Evolutionary conservation across 352 stramenopile species (phyloP).

Genomic region (Phytophthora kernoviae): DNA sequence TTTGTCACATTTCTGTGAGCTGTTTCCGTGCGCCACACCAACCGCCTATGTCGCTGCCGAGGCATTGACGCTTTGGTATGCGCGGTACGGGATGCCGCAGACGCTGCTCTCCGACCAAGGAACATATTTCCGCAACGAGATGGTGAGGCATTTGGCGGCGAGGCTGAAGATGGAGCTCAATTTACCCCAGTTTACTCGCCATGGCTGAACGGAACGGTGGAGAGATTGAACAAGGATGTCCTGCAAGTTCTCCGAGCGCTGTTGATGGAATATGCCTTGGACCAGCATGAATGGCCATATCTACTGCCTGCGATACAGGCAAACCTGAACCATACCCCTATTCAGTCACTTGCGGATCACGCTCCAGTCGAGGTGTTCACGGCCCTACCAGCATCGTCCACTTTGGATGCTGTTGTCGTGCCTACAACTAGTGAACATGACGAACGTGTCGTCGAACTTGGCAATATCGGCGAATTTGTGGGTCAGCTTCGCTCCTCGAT

Average conservation of each 20-base stretch:
- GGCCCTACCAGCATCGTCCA: constrained; percentile 2
- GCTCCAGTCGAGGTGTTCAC: constrained; percentile 20
- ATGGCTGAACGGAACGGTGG: constrained; percentile 20
- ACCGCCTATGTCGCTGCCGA: constrained; percentile 9
- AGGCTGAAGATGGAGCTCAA: constrained; percentile 4
- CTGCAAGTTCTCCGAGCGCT: constrained; percentile 14
- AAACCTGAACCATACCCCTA: constrained; percentile 24
- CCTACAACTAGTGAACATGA: background rate
- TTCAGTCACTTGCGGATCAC: constrained; percentile 3
- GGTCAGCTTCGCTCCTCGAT: constrained; percentile 5
- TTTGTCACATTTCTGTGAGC: constrained; percentile 16
- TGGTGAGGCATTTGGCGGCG: constrained; percentile 6
- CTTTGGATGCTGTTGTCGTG: constrained; percentile 2
- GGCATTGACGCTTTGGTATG: constrained; percentile 3
- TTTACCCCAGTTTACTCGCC: constrained; percentile 14
- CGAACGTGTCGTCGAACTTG: background rate
- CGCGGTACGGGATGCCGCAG: constrained; percentile 6
- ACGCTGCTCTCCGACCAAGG: constrained; percentile 19
- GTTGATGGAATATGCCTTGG: constrained; percentile 14
- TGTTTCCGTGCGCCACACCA: constrained; percentile 10
- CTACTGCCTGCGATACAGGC: constrained; percentile 17
- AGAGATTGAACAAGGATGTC: constrained; percentile 24
- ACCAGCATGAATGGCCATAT: constrained; percentile 9
- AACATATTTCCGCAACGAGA: constrained; percentile 22
- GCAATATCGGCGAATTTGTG: background rate